A percentile compares a stretch with the other conserved stretches of the same genome.
These are phyloP conservation scores for Scopulariopsis brevicaulis DNA, from an alignment of 2,329 filamentous ascomycete species.

Conservation along the genomic window DNA sequence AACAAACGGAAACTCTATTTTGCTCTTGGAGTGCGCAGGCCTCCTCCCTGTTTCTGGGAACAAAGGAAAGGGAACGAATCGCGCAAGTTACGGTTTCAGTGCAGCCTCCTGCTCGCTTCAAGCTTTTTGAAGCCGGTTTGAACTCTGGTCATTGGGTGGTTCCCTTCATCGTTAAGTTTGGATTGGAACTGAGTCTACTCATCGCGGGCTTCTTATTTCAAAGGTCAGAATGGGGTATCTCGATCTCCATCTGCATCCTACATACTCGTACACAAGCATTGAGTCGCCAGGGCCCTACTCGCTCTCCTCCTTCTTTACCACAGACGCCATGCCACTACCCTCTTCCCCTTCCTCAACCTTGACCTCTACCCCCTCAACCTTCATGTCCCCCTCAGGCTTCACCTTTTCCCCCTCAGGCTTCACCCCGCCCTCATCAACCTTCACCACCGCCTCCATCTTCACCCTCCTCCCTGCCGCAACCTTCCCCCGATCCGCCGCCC, in stretches of 20 bases:
- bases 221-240: not conserved
- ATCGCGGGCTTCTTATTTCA: too few species aligned
- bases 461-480: slow-evolving; percentile 42
- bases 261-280: not conserved
- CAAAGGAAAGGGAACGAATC: not conserved
- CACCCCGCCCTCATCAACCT: slow-evolving; percentile 17
- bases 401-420: slow-evolving; percentile 28
- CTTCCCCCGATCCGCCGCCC: slow-evolving; percentile 55
- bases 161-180: too few species aligned
- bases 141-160: too few species aligned
- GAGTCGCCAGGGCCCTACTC: not conserved
- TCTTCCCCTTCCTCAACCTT: slow-evolving; percentile 20
- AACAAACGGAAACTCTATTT: too few species aligned
- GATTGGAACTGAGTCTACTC: too few species aligned
- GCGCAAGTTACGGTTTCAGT: not conserved
- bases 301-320: slow-evolving; percentile 5
- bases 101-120: not conserved
- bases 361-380: slow-evolving; percentile 8
- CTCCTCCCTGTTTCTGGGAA: not conserved
- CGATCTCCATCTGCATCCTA: not conserved
- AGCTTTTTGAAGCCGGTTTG: not conserved
- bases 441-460: slow-evolving; percentile 10
- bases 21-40: too few species aligned
- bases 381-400: slow-evolving; percentile 12
- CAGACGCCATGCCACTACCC: not conserved